Evolutionary conservation across 139 green algal genomes (phyloP).

Genomic region (Volvox reticuliferus): DNA sequence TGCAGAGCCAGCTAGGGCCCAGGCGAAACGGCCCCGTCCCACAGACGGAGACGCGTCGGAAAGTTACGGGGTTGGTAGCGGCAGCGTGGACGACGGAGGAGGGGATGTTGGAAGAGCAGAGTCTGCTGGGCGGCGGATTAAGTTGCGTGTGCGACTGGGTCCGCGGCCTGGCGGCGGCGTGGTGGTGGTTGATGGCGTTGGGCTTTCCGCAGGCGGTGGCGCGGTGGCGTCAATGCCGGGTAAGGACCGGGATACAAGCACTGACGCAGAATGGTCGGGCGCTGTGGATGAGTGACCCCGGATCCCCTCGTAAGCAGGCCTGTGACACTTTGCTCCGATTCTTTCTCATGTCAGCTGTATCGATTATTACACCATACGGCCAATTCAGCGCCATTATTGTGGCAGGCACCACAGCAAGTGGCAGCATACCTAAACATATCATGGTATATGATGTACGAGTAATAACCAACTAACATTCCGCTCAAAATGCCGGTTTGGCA

Average conservation of each 20-base stretch:
- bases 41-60: background rate
- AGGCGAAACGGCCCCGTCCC: background rate
- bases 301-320: no score
- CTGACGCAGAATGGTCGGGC: slow-evolving; percentile 1
- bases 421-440: no score
- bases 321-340: no score
- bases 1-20: background rate
- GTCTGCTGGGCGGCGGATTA: background rate
- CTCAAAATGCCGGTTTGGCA: no score
- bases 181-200: background rate
- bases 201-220: background rate
- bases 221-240: background rate
- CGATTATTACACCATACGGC: no score
- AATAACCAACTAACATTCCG: no score
- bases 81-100: background rate
- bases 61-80: background rate
- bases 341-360: no score
- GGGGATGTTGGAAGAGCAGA: background rate
- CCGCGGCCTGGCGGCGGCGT: background rate
- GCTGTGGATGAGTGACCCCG: background rate
- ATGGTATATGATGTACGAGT: no score
- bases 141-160: background rate
- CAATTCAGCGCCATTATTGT: no score
- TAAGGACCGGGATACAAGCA: background rate
- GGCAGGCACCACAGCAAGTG: no score